A percentile compares a stretch with the other conserved stretches of the same genome.
Conservation (phyloP, 352 stramenopile genomes). For the Globisporangium cylindrosporum region DNA sequence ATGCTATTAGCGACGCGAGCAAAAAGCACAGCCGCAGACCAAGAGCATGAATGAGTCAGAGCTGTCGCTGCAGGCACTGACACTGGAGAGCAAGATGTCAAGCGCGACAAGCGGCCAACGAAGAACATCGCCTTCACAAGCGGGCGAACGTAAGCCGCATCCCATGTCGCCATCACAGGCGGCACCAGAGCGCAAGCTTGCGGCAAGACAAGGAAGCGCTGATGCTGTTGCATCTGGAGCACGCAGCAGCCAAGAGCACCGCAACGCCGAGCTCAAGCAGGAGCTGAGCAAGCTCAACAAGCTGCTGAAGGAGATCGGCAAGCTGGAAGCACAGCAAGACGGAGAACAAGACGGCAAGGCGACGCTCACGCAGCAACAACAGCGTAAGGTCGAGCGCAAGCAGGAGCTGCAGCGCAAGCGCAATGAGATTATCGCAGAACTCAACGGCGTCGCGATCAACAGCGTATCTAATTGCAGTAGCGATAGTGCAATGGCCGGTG, state of each 20-base stretch:
- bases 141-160: background rate
- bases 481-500: no score
- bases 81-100: slow-evolving; percentile 22
- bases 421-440: slow-evolving; percentile 32
- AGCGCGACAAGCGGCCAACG: background rate
- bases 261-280: slow-evolving; percentile 30
- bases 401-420: slow-evolving; percentile 9
- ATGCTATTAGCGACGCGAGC: slow-evolving; percentile 10
- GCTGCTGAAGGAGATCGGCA: slow-evolving; percentile 32
- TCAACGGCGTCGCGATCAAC: slow-evolving; percentile 37
- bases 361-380: slow-evolving; percentile 20
- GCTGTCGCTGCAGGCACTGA: slow-evolving; percentile 32
- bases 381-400: slow-evolving; percentile 20
- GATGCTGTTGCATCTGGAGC: background rate
- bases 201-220: background rate
- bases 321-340: slow-evolving; percentile 22
- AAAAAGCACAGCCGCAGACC: slow-evolving; percentile 7
- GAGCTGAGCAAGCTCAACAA: slow-evolving; percentile 59
- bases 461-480: background rate
- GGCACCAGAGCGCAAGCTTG: background rate
- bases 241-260: slow-evolving; percentile 15
- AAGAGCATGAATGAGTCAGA: slow-evolving; percentile 16
- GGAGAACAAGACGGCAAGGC: slow-evolving; percentile 7
- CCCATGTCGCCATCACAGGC: background rate
- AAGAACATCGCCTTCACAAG: background rate